Conservation (phyloP, 768 basidiomycete genomes). For the Serendipita sp. region DNA sequence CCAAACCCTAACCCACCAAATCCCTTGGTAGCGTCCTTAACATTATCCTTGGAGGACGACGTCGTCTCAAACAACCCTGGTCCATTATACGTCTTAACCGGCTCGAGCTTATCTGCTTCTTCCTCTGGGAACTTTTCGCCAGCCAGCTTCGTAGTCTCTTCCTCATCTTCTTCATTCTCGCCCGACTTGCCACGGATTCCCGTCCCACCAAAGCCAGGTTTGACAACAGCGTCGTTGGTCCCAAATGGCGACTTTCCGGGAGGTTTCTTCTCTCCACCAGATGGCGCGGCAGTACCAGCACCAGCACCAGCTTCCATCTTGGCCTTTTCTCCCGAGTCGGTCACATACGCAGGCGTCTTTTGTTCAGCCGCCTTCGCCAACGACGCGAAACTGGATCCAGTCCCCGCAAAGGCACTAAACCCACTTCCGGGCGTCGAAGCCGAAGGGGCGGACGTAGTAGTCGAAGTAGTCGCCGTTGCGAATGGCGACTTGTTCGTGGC, state of each 20-base stretch:
- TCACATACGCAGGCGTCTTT: not conserved
- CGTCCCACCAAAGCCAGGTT: not conserved
- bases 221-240: not conserved
- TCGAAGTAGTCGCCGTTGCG: conserved; percentile 8
- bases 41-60: not conserved
- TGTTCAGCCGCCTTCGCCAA: not conserved
- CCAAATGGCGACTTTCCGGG: not conserved
- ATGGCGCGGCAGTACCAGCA: not conserved
- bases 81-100: not conserved
- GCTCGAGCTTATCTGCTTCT: conserved; percentile 8
- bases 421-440: not conserved
- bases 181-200: not conserved
- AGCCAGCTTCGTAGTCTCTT: not conserved
- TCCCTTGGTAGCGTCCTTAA: not conserved
- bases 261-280: not conserved
- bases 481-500: not conserved
- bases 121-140: conserved; percentile 9
- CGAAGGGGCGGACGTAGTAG: conserved; percentile 4
- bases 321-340: not conserved
- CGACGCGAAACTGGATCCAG: not conserved
- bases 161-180: conserved; percentile 11
- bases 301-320: not conserved
- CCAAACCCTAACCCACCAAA: not conserved
- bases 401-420: not conserved
- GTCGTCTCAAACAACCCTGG: not conserved